phyloP scores from a whole-genome alignment of 2,329 filamentous ascomycete genomes.

The Corinectria fuckeliana region DNA sequence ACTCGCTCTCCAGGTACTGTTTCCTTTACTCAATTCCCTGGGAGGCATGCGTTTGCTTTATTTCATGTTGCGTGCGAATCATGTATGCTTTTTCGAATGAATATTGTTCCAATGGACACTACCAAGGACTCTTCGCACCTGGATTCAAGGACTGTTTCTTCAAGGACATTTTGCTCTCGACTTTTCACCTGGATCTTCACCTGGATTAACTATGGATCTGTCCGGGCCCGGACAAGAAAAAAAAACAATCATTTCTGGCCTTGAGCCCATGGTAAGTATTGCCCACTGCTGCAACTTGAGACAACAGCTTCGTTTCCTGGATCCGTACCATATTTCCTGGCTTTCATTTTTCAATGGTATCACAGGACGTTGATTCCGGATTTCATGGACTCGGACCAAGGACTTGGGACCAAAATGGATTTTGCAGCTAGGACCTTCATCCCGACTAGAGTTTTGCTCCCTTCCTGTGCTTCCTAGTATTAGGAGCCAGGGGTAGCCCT shows the following conservation, averaged over 20 bases:
- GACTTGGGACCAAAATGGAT: conserved; percentile 4
- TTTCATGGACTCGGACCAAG: conserved; percentile 30
- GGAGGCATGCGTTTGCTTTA: conserved; percentile 49
- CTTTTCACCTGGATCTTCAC: conserved; percentile 6
- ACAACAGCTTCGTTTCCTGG: conserved; percentile 28
- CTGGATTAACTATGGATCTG: conserved; percentile 38
- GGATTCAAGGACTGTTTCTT: conserved; percentile 22
- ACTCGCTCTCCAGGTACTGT: conserved; percentile 68
- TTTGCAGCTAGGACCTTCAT: conserved; percentile 13
- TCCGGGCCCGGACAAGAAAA: conserved; percentile 43
- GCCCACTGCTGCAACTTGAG: conserved; percentile 40
- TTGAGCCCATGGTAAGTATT: conserved; percentile 47
- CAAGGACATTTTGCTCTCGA: conserved; percentile 19
- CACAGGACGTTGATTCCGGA: conserved; percentile 25
- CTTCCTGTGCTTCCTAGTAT: conserved; percentile 17
- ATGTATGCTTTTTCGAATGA: conserved; percentile 40
- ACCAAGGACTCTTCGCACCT: conserved; percentile 19
- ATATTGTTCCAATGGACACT: conserved; percentile 30
- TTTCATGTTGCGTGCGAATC: conserved; percentile 37
- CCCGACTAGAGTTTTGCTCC: conserved; percentile 11
- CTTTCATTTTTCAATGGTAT: conserved; percentile 24
- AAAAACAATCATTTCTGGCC: conserved; percentile 39
- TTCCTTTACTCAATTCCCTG: conserved; percentile 54
- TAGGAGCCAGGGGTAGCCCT: conserved; percentile 23
- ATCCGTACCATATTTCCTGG: conserved; percentile 28